phyloP scores from a whole-genome alignment of 331 rosid species.

The Malus hybrid region DNA sequence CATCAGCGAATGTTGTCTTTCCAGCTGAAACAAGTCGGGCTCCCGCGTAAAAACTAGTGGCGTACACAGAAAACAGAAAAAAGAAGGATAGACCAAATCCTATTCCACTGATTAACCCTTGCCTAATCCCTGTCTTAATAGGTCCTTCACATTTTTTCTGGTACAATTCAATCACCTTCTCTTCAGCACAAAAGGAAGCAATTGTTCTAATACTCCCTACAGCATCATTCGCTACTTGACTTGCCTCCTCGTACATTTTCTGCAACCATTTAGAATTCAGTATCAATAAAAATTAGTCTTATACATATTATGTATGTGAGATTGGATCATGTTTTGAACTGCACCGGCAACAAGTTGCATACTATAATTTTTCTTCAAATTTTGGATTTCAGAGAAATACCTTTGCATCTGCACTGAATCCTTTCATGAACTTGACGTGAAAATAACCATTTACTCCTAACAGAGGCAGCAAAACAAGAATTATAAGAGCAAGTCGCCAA shows the following conservation, averaged over 20 bases:
- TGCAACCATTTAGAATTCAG: conserved; percentile 17
- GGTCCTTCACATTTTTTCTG: conserved; percentile 61
- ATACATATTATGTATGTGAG: not conserved
- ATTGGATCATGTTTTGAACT: not conserved
- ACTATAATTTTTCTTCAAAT: not conserved
- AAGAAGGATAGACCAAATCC: conserved; percentile 46
- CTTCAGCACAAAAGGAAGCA: conserved; percentile 79
- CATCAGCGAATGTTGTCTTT: conserved; percentile 29
- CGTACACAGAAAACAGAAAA: conserved; percentile 26
- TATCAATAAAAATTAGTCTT: not conserved
- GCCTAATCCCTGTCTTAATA: conserved; percentile 30
- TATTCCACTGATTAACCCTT: conserved; percentile 36
- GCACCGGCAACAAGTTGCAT: not conserved
- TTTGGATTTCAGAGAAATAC: conserved; percentile 22
- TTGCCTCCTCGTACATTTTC: conserved; percentile 82
- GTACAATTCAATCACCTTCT: conserved; percentile 44
- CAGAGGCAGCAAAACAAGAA: conserved; percentile 58
- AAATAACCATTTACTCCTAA: conserved; percentile 32
- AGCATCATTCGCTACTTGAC: conserved; percentile 69
- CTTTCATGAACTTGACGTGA: conserved; percentile 45
- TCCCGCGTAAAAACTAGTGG: conserved; percentile 41
- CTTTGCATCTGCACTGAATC: conserved; percentile 60
- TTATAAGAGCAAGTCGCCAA: conserved; percentile 61
- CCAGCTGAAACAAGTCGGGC: conserved; percentile 34
- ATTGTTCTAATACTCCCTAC: conserved; percentile 73